A percentile compares a stretch with the other conserved stretches of the same genome.
phyloP scores from a whole-genome alignment of 1,284 basidiomycete species.

The Pyrrhoderma lamaoense region DNA sequence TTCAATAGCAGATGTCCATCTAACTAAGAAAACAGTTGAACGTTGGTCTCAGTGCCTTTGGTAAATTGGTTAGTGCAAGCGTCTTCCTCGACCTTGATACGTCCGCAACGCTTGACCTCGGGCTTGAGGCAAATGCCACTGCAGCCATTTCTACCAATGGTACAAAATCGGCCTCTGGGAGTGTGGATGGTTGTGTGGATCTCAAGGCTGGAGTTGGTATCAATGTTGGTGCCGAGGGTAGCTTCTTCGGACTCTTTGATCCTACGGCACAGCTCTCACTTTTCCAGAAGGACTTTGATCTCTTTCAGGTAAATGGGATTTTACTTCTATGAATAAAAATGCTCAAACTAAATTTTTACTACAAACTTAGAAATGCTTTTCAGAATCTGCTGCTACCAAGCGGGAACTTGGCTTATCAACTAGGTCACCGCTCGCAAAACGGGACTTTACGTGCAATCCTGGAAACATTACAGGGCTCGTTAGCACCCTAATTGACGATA shows the following conservation, averaged over 20 bases:
- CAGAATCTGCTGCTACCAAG: too few relatives aligned
- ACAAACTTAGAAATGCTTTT: too few relatives aligned
- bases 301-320: conserved; percentile 7
- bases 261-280: not conserved
- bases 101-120: conserved; percentile 32
- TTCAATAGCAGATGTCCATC: too few relatives aligned
- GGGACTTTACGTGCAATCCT: too few relatives aligned
- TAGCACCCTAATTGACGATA: too few relatives aligned
- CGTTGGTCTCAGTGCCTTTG: conserved; percentile 36
- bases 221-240: conserved; percentile 3
- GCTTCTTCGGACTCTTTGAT: conserved; percentile 7
- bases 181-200: conserved; percentile 10
- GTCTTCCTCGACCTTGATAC: conserved; percentile 42
- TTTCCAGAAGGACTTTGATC: conserved; percentile 10
- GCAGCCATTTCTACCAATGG: conserved; percentile 7
- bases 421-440: too few relatives aligned
- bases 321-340: too few relatives aligned
- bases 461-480: too few relatives aligned
- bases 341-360: too few relatives aligned
- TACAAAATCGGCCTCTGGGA: not conserved
- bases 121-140: conserved; percentile 24
- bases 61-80: conserved; percentile 26
- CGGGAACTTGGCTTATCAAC: too few relatives aligned
- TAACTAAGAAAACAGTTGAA: conserved; percentile 28
- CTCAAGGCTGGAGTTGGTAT: conserved; percentile 9